Evolutionary conservation across 805 yeast genomes (phyloP), one percentile per base, ranked within the genome.

Genomic region (Pichia manshurica): DNA sequence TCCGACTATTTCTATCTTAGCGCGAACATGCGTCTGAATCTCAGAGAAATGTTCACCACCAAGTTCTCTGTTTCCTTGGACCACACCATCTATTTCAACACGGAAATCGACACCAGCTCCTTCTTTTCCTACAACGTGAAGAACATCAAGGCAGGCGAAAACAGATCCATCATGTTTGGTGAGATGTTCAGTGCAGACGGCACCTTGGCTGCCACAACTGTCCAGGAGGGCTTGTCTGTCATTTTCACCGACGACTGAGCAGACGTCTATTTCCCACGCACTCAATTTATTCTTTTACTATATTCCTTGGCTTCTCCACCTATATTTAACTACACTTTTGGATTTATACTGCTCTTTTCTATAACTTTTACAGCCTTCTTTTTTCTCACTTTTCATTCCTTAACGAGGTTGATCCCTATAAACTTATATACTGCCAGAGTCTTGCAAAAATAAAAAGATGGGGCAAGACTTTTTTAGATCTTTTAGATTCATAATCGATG

Each of bases 11-110:
- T 76, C 48, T 72, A 77, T 48, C 61, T 82, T 42, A 69, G 76
- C 13, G 63, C 81, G 2, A 65, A 79, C 31, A 78, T 77, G 54
- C 71, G 83, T 49, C 65, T 76, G 45, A 73, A 79, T 46, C 60
- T 76, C 45, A 62, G 72, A 37, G 73, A 72, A 20, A 57, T 73
- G 60, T 70, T 68, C 49, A 68, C 74, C 19, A 69, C 76, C 16
- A 71, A 70, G 33, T 73, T 78, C 52, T 74, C 80, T 15, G 82
- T 80, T 3, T 78, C 85, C 20, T 62, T 84, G 52, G 89, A 83
- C 54, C 89, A 84, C 58, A 65, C 80, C 0, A 73, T 85, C 29
- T 81, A 81, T 60, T 81, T 84, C 67, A 87, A 82, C 58, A 63
- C 65, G 16, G 78, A 74, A 46, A 71, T 78, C 49, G 70, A 78